These are phyloP conservation scores for Phylloporus scabripes DNA, from an alignment of 768 basidiomycete species.

Conservation along the genomic window DNA sequence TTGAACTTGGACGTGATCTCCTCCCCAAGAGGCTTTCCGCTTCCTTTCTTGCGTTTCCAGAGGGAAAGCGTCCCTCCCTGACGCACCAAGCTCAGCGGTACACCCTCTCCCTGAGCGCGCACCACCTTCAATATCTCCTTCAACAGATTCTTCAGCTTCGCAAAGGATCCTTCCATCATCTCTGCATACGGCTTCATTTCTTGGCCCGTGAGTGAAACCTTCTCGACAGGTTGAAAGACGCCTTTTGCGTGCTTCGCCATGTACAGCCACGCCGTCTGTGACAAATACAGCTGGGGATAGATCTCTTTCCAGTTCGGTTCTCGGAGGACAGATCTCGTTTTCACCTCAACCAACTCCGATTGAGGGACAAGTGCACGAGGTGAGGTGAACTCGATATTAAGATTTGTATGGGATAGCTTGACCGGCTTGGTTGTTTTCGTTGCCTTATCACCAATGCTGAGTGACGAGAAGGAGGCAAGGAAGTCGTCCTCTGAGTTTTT, in stretches of 20 bases:
- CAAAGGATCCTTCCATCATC: slow-evolving; percentile 17
- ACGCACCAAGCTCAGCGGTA: slow-evolving; percentile 53
- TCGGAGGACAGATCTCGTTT: slow-evolving; percentile 25
- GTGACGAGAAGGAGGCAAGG: slow-evolving; percentile 22
- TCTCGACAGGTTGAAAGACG: slow-evolving; percentile 44
- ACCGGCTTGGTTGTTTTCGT: neutral
- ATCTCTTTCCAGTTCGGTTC: slow-evolving; percentile 52
- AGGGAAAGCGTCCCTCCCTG: slow-evolving; percentile 39
- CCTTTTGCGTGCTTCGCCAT: slow-evolving; percentile 56
- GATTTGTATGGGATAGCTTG: neutral
- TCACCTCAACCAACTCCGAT: slow-evolving; percentile 31
- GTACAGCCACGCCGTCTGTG: slow-evolving; percentile 58
- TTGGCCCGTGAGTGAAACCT: slow-evolving; percentile 35
- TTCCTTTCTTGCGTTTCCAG: slow-evolving; percentile 39
- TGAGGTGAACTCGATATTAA: slow-evolving; percentile 20
- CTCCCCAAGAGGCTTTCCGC: slow-evolving; percentile 15
- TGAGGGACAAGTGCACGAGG: slow-evolving; percentile 33
- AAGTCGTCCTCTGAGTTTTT: slow-evolving; percentile 19
- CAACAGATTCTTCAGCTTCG: slow-evolving; percentile 26
- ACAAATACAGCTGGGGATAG: slow-evolving; percentile 64
- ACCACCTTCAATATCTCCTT: slow-evolving; percentile 43
- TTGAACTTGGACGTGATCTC: slow-evolving; percentile 23
- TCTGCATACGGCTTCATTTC: slow-evolving; percentile 21
- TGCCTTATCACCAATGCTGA: slow-evolving; percentile 12
- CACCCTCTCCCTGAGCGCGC: slow-evolving; percentile 46